Evolutionary conservation across 108 stramenopile species (phyloP).

Genomic region (Nannochloropsis salina): DNA sequence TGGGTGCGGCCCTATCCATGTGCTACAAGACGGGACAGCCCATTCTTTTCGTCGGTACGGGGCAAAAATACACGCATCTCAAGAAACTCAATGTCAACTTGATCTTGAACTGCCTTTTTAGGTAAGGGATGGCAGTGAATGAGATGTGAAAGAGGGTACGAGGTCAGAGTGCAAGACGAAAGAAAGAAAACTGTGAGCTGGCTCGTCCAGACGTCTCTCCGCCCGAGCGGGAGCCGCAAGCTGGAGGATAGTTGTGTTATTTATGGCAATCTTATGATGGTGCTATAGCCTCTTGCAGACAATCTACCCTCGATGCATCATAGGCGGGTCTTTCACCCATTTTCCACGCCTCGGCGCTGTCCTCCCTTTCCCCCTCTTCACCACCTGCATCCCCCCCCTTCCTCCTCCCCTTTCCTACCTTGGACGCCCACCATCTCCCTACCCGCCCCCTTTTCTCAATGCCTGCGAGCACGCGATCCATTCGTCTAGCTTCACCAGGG

Average conservation of each 20-base stretch:
- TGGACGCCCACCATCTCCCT: too few relatives aligned
- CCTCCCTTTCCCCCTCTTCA: neutral
- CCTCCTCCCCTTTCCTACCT: neutral
- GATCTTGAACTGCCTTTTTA: slow-evolving; percentile 77
- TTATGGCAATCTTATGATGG: too few relatives aligned
- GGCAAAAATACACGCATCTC: slow-evolving; percentile 96
- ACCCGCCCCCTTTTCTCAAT: slow-evolving; percentile 1
- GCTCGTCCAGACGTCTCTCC: too few relatives aligned
- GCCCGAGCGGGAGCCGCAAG: too few relatives aligned
- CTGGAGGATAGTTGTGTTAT: too few relatives aligned
- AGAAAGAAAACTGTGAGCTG: neutral
- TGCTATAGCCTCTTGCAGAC: too few relatives aligned
- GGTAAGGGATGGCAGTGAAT: slow-evolving; percentile 25
- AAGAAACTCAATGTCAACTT: slow-evolving; percentile 71
- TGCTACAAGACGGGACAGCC: slow-evolving; percentile 90
- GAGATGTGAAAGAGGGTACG: neutral
- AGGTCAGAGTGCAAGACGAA: neutral
- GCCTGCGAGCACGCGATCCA: slow-evolving; percentile 39
- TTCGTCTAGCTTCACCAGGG: slow-evolving; percentile 41
- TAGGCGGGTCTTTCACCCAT: neutral
- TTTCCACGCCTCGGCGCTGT: neutral
- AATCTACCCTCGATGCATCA: neutral
- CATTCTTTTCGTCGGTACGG: slow-evolving; percentile 89
- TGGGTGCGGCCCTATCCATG: slow-evolving; percentile 89
- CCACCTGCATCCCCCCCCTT: neutral